Evolutionary conservation across 352 stramenopile species (phyloP).

Genomic region (Phytophthora hibernalis): DNA sequence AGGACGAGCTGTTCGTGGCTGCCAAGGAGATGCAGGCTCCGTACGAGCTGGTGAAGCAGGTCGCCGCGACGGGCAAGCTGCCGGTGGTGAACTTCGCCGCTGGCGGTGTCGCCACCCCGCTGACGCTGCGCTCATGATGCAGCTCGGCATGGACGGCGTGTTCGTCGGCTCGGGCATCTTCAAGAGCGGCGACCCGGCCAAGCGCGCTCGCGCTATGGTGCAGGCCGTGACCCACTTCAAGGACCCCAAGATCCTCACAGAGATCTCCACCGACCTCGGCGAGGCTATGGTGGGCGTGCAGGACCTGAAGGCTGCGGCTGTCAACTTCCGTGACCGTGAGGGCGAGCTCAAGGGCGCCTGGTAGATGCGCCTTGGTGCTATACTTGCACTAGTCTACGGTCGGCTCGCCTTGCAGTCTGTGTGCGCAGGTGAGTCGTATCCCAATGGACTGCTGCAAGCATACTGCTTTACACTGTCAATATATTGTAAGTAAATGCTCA

Average conservation of each 20-base stretch:
- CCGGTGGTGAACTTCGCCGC: constrained; percentile 99
- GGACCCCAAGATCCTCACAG: constrained; percentile 97
- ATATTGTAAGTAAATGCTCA: constrained; percentile 35
- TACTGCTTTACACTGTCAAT: constrained; percentile 24
- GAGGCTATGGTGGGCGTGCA: constrained; percentile 98
- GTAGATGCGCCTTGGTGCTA: constrained; percentile 40
- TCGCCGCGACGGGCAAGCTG: constrained; percentile 91
- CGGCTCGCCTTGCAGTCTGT: neutral
- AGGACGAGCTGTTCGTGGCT: constrained; percentile 97
- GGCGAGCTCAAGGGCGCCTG: constrained; percentile 81
- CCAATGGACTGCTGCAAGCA: constrained; percentile 17
- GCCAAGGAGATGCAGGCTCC: constrained; percentile 97
- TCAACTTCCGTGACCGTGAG: constrained; percentile 98
- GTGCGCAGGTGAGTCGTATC: constrained; percentile 3
- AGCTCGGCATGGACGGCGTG: constrained; percentile 98
- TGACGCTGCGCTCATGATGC: constrained; percentile 99
- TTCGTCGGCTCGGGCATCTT: constrained; percentile 99
- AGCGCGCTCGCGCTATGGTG: constrained; percentile 96
- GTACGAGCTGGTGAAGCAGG: constrained; percentile 94
- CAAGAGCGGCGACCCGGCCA: constrained; percentile 95
- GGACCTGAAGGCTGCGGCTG: constrained; percentile 94
- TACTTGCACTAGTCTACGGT: constrained; percentile 17
- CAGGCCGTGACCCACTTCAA: constrained; percentile 98
- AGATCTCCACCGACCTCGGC: constrained; percentile 95
- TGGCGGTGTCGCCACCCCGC: constrained; percentile 97